Evolutionary conservation across 306 rosid species (phyloP).

Genomic region (Benincasa hispida): DNA sequence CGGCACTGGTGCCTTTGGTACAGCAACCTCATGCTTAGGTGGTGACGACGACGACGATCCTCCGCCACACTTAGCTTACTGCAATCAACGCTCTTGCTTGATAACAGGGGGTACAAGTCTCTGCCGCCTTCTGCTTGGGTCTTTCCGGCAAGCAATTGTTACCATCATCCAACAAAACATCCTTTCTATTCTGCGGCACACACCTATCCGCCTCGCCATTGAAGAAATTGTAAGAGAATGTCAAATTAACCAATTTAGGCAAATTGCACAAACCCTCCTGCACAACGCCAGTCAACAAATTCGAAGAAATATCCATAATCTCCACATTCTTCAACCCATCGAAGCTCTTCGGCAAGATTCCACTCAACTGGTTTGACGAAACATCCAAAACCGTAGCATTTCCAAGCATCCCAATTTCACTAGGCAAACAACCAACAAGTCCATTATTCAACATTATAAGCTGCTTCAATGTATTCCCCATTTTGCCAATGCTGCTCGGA

Average conservation of each 20-base stretch:
- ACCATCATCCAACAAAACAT: slow-evolving; percentile 19
- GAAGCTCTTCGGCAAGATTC: slow-evolving; percentile 33
- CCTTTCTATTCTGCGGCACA: slow-evolving; percentile 17
- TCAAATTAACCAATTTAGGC: slow-evolving; percentile 39
- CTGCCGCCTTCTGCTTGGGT: slow-evolving; percentile 34
- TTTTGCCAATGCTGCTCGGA: slow-evolving; percentile 40
- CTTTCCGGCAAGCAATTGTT: slow-evolving; percentile 48
- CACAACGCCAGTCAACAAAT: slow-evolving; percentile 53
- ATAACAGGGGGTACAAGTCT: slow-evolving; percentile 30
- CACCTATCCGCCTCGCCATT: slow-evolving; percentile 46
- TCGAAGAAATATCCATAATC: slow-evolving; percentile 25
- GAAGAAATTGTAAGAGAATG: slow-evolving; percentile 47
- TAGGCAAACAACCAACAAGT: slow-evolving; percentile 53
- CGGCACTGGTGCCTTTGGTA: too few species aligned
- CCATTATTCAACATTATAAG: slow-evolving; percentile 34
- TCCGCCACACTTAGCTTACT: slow-evolving; percentile 46
- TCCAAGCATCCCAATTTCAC: slow-evolving; percentile 38
- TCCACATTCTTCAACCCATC: slow-evolving; percentile 19
- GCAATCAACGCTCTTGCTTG: slow-evolving; percentile 53
- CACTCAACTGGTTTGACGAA: slow-evolving; percentile 32
- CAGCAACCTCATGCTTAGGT: background rate
- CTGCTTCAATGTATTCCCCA: slow-evolving; percentile 48
- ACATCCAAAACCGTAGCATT: slow-evolving; percentile 30
- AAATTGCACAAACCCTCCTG: slow-evolving; percentile 31
- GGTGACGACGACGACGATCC: slow-evolving; percentile 10